Evolutionary conservation across 2,329 filamentous ascomycete genomes (phyloP).

Genomic region (Curvularia eragrostidis): DNA sequence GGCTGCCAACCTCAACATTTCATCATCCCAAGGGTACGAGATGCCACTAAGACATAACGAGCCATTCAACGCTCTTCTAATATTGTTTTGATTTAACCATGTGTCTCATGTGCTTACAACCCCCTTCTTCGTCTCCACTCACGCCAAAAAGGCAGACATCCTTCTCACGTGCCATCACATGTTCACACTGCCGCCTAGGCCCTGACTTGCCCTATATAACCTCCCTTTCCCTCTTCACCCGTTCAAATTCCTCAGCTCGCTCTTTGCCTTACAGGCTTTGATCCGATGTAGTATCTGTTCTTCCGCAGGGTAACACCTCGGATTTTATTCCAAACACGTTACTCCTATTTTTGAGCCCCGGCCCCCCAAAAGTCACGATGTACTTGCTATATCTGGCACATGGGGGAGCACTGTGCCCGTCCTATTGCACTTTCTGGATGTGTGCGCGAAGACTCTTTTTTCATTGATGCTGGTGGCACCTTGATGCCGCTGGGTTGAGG

Average conservation of each 20-base stretch:
- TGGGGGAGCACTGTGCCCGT: slow-evolving; percentile 10
- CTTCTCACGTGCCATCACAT: background rate
- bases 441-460: slow-evolving; percentile 17
- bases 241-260: background rate
- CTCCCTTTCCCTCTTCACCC: slow-evolving; percentile 1
- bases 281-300: slow-evolving; percentile 22
- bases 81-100: no score
- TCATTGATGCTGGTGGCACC: slow-evolving; percentile 4
- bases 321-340: slow-evolving; percentile 3
- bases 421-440: slow-evolving; percentile 13
- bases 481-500: slow-evolving; percentile 7
- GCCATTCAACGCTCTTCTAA: background rate
- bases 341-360: slow-evolving; percentile 6
- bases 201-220: background rate
- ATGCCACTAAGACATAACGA: background rate
- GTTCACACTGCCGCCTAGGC: background rate
- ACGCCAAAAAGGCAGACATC: background rate
- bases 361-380: background rate
- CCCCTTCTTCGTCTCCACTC: background rate
- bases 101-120: no score
- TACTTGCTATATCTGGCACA: slow-evolving; percentile 6
- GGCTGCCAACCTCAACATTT: background rate
- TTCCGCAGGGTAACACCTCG: slow-evolving; percentile 15
- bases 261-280: slow-evolving; percentile 15
- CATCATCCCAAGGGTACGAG: background rate